Base-by-base conservation (phyloP, 2,329 filamentous ascomycete species). In the Hymenoscyphus repandus region DNA sequence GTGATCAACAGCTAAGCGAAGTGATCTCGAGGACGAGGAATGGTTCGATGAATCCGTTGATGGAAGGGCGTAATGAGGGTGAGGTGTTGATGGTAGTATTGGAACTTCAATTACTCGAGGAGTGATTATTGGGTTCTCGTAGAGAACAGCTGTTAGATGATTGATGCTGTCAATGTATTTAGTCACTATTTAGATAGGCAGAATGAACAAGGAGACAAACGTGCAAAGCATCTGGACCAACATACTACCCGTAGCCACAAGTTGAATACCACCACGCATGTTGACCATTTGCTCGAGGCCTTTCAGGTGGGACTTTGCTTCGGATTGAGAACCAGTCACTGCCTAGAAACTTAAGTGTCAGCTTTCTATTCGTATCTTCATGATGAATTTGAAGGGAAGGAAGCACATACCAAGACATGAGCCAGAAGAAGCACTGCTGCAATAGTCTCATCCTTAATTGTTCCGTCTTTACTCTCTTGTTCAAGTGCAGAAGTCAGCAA, bases 201-300 rank as follows among this genome's bases (percentile, higher is more conserved):
- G 20, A 20, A 9, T 30, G 17, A 6, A 32, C 18, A 27, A 30
- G 30, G 40, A 10, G n/a, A 52, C 48, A 10, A 40, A 54, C 51
- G 52, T 57, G 52, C 57, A 57, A 34, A 59, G 52, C 52, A 59
- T 57, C n/a, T 55, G 57, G 5, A 59, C 31, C 5, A 59, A 53
- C 9, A 55, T 41, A 38, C 57, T 53, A 17, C 50, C 49, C 3
- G 50, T 37, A 13, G 49, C 37, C 15, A 53, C 52, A 32, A 39
- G 43, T 7, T 50, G 18, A 30, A 54, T 57, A 1, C 54, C 54
- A 2, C 57, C 52, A 1, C 54, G 46, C 6, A 57, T 43, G 10
- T 36, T 30, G 4, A 59, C 50, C 51, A 59, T 50, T 18, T 55
- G 47, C 22, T 48, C 34, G 1, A 59, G 45, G 5, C 57, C 54